Base-by-base conservation (phyloP, 495 filamentous ascomycete genomes). In the Neurospora intermedia region DNA sequence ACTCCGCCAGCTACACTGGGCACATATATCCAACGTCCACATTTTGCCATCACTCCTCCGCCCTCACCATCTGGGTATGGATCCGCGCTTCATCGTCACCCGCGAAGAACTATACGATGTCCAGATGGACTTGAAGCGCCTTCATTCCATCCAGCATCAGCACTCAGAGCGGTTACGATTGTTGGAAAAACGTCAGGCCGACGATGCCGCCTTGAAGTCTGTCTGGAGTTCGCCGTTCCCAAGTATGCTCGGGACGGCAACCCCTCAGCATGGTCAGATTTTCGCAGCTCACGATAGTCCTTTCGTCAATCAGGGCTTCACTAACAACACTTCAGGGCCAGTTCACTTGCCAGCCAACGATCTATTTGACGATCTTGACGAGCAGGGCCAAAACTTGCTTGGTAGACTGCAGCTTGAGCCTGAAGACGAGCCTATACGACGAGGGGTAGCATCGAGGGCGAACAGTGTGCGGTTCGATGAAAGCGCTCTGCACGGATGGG, bases 381-480 rank as follows among this genome's bases (percentile, higher is more conserved):
- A 93, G 69, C 90, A 92, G 71, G 85, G 88, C 70, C 89, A 89
- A 74, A 89, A 86, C 72, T 84, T 95, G 74, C 83, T 94, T 18
- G 89, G 89, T 54, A 89, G 90, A 39, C 86, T 97, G 71, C 93
- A 93, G 18, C 84, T 98, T 9, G 81, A 80, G 71, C 85, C 90
- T 6, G 95, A 97, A 73, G 93, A 98, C 54, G 94, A 98, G 79
- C 96, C 95, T 4, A 80, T 84, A 54, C 87, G 96, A 73, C 88
- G 96, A 72, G 96, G 96, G 31, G 85, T 82, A 7, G 90, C 94
- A 41, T 99, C 96, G 40, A 87, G 96, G 75, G 96, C 96, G 27
- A 98, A 98, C 78, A 98, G 96, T 81, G 96, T 99, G 74, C 92
- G 96, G n/a, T 99, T 99, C 77, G 96, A 99, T 78, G 94, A 98